Percentiles rank a stretch among this genome's conserved stretches.
These are phyloP conservation scores for Saccharomyces hybrid DNA, from an alignment of 1,139 yeast genomes.

Conservation along the genomic window DNA sequence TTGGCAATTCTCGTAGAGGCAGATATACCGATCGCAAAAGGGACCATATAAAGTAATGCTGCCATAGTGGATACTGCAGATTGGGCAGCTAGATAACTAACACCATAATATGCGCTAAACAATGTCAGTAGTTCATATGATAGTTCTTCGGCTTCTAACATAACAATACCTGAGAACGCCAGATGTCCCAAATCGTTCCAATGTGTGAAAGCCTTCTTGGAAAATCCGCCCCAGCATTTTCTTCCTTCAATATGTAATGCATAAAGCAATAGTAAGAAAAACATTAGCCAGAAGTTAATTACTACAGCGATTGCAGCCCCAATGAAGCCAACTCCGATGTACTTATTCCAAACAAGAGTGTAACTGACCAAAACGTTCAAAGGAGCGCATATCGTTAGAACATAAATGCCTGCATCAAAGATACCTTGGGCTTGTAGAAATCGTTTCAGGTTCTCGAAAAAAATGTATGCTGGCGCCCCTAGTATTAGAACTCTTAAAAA, in stretches of 20 bases:
- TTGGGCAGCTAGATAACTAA: conserved; percentile 78
- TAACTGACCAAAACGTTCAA: conserved; percentile 64
- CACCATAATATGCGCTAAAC: conserved; percentile 73
- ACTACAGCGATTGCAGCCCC: conserved; percentile 73
- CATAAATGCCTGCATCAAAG: conserved; percentile 82
- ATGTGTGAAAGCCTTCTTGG: conserved; percentile 43
- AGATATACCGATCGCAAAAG: conserved; percentile 84
- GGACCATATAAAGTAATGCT: conserved; percentile 73
- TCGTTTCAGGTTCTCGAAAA: conserved; percentile 76
- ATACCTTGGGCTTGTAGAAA: conserved; percentile 88
- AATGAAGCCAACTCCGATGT: conserved; percentile 53
- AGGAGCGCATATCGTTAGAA: conserved; percentile 72
- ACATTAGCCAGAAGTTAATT: conserved; percentile 65
- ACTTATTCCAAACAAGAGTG: conserved; percentile 66
- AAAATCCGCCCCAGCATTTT: conserved; percentile 67
- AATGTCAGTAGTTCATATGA: conserved; percentile 68
- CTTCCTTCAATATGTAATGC: conserved; percentile 53
- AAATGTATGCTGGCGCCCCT: conserved; percentile 80
- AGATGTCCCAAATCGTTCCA: conserved; percentile 54
- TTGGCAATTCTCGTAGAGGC: conserved; percentile 82
- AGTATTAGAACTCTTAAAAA: conserved; percentile 58
- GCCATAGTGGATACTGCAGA: conserved; percentile 79
- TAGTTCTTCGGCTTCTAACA: conserved; percentile 67
- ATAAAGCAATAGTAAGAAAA: conserved; percentile 45
- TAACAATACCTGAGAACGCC: conserved; percentile 66